Evolutionary conservation across 805 yeast species (phyloP).

Genomic region (Pichia nanzhaoensis): DNA sequence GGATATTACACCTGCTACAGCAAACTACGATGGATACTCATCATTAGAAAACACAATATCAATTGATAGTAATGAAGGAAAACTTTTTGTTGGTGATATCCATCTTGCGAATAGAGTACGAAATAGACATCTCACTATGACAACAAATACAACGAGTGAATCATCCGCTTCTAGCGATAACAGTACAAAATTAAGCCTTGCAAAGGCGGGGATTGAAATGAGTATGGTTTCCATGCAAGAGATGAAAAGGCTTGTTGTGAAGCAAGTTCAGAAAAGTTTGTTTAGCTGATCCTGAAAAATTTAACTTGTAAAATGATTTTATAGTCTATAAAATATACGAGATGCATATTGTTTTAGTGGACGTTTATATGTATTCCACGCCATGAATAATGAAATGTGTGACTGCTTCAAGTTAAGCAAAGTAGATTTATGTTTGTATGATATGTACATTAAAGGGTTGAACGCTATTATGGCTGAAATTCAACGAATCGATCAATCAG

Average conservation of each 20-base stretch:
- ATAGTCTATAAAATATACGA: too few species aligned
- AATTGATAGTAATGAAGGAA: not conserved
- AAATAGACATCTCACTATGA: too few species aligned
- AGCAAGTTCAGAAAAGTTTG: conserved; percentile 18
- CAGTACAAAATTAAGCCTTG: not conserved
- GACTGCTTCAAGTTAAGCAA: too few species aligned
- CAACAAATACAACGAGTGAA: not conserved
- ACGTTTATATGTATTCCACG: too few species aligned
- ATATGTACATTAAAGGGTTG: too few species aligned
- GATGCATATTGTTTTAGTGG: too few species aligned
- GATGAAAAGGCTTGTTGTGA: conserved; percentile 10
- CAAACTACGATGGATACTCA: not conserved
- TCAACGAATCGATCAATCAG: too few species aligned
- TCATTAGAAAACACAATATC: not conserved
- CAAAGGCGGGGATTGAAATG: conserved; percentile 8
- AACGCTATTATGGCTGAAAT: too few species aligned
- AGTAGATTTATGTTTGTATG: too few species aligned
- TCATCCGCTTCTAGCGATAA: not conserved
- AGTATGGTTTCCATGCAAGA: conserved; percentile 14
- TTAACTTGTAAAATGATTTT: too few species aligned
- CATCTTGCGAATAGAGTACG: too few species aligned
- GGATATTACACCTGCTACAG: not conserved
- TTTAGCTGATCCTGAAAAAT: conserved; percentile 6
- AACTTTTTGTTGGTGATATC: not conserved
- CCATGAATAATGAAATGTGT: too few species aligned